These are phyloP conservation scores for Massariosphaeria phaeospora DNA, from an alignment of 495 filamentous ascomycete genomes.

Conservation along the genomic window DNA sequence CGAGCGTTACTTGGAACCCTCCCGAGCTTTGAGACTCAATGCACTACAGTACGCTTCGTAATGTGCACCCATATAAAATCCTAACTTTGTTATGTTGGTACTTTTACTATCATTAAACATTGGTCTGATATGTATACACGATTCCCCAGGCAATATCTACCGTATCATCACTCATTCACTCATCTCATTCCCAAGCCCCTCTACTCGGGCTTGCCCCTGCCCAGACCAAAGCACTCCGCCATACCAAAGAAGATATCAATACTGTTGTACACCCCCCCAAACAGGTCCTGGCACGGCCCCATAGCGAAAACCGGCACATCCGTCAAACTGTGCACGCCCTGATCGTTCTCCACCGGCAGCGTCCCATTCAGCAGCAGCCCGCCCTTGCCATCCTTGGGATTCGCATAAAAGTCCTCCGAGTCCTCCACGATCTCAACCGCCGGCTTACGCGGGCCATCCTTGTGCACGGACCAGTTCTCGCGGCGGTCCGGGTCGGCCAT, in stretches of 20 bases:
- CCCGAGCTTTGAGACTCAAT: no score
- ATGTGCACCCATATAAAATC: no score
- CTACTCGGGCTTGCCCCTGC: conserved; percentile 9
- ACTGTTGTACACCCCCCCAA: conserved; percentile 63
- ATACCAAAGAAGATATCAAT: conserved; percentile 71
- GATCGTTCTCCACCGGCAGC: conserved; percentile 49
- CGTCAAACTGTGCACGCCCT: conserved; percentile 69
- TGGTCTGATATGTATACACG: no score
- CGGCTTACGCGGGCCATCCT: conserved; percentile 50
- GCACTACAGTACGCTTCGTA: no score
- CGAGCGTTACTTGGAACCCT: no score
- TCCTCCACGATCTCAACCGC: conserved; percentile 45
- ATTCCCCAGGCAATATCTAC: no score
- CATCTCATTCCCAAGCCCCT: neutral
- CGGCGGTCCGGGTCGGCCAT: conserved; percentile 61
- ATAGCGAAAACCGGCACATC: conserved; percentile 70
- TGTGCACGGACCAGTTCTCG: conserved; percentile 56
- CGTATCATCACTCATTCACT: neutral
- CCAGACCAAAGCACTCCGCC: conserved; percentile 59
- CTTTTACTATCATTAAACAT: no score
- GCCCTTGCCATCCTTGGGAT: conserved; percentile 55
- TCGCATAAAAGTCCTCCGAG: conserved; percentile 50
- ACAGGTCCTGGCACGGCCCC: conserved; percentile 67
- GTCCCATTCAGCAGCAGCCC: conserved; percentile 68
- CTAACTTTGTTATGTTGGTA: no score